Percentiles rank a stretch among this genome's conserved stretches.
phyloP scores from a whole-genome alignment of 441 rosid species.

The Jatropha podagrica region DNA sequence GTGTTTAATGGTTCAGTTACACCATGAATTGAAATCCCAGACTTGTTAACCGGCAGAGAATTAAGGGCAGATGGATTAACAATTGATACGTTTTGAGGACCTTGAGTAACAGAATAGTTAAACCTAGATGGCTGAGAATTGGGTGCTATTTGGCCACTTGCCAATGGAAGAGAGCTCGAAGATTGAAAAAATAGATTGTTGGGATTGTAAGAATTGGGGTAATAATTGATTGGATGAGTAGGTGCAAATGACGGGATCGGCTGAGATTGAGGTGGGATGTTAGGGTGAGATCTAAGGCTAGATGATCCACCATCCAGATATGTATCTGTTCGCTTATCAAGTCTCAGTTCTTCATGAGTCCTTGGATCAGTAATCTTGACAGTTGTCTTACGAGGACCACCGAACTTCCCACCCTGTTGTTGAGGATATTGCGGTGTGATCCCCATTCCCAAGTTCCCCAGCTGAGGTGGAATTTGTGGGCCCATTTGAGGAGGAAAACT shows the following conservation, averaged over 20 bases:
- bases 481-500: slow-evolving; percentile 67
- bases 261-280: slow-evolving; percentile 66
- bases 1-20: slow-evolving; percentile 35
- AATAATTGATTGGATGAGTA: slow-evolving; percentile 56
- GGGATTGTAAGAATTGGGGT: slow-evolving; percentile 45
- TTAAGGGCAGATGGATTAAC: slow-evolving; percentile 44
- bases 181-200: slow-evolving; percentile 48
- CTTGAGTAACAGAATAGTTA: slow-evolving; percentile 53
- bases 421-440: slow-evolving; percentile 61
- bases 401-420: slow-evolving; percentile 75
- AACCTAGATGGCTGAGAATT: slow-evolving; percentile 61
- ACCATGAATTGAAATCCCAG: slow-evolving; percentile 42
- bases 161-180: slow-evolving; percentile 50
- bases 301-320: slow-evolving; percentile 58
- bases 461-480: slow-evolving; percentile 60
- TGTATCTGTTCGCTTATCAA: slow-evolving; percentile 65
- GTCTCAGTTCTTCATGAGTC: slow-evolving; percentile 93
- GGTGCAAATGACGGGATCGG: slow-evolving; percentile 55
- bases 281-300: slow-evolving; percentile 60
- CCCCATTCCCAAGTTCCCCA: slow-evolving; percentile 73
- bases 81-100: slow-evolving; percentile 55
- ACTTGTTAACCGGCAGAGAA: slow-evolving; percentile 40
- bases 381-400: slow-evolving; percentile 60
- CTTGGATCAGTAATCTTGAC: slow-evolving; percentile 95
- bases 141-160: slow-evolving; percentile 61